Percentiles rank a stretch among this genome's conserved stretches.
phyloP scores from a whole-genome alignment of 2,329 filamentous ascomycete species.

The Fusarium sp. region DNA sequence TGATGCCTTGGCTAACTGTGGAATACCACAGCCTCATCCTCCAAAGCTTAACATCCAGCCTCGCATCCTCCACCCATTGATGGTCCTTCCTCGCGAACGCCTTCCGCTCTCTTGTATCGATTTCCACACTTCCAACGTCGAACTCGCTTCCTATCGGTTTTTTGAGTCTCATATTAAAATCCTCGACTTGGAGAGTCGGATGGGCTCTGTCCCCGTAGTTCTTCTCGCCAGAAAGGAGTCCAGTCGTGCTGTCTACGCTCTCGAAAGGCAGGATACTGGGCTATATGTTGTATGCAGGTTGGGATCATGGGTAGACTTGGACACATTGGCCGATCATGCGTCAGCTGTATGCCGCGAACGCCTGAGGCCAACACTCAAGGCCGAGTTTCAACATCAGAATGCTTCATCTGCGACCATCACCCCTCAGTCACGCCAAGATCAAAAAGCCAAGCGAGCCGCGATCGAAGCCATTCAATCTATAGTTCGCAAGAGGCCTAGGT shows the following conservation, averaged over 20 bases:
- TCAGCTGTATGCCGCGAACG: conserved; percentile 51
- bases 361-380: conserved; percentile 34
- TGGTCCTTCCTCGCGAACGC: conserved; percentile 68
- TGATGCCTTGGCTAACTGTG: conserved; percentile 8
- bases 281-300: conserved; percentile 76
- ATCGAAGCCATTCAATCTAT: conserved; percentile 71
- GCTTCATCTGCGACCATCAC: conserved; percentile 51
- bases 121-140: conserved; percentile 59
- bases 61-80: conserved; percentile 65
- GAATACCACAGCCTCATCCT: conserved; percentile 60
- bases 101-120: conserved; percentile 71
- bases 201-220: conserved; percentile 62
- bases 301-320: conserved; percentile 70
- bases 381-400: conserved; percentile 26
- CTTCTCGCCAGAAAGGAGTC: conserved; percentile 69
- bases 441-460: conserved; percentile 65
- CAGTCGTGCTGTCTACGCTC: conserved; percentile 63
- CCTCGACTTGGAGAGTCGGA: conserved; percentile 69
- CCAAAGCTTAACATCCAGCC: conserved; percentile 62
- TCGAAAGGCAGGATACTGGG: conserved; percentile 70
- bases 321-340: conserved; percentile 60
- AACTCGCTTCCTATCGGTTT: conserved; percentile 61
- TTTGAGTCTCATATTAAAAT: conserved; percentile 71
- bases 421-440: conserved; percentile 57
- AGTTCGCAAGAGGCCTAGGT: conserved; percentile 61